Base-by-base conservation (phyloP, 495 filamentous ascomycete genomes). In the Parmelia sp. region DNA sequence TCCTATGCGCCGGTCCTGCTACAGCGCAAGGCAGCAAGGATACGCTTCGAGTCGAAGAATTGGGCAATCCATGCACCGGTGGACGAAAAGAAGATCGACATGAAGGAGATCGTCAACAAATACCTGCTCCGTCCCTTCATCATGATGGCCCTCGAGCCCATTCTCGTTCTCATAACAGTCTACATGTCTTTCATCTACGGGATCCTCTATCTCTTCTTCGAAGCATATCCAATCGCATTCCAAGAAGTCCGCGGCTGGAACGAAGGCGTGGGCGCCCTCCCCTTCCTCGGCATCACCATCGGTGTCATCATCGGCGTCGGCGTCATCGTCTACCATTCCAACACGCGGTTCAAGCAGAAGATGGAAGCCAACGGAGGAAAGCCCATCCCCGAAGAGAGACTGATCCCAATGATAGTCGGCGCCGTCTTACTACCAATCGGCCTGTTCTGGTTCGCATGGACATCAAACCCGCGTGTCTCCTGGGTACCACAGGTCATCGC, bases 381-480 rank as follows among this genome's bases (percentile, higher is more conserved):
- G 44, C 57, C 62, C 4, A 58, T 61, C 14, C 84, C 84, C 1
- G 83, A 84, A 69, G 74, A 77, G 55, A 74, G 84, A 3, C 74
- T 88, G 0, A 71, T 77, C 8, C 75, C 77, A 1, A 81, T 84
- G 73, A 77, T 85, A 40, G 49, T 79, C 12, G 84, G 83, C 1
- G 76, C 73, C 1, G 57, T 77, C 21, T 60, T 83, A 29, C 68
- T 85, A 3, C 83, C 83, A 1, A 72, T 76, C 25, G 82, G 82
- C 0, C 71, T 83, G 19, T 84, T 86, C 70, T 82, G 81, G 75
- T 83, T 82, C 65, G 83, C 74, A 5, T 87, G 83, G 83, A 83
- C 82, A 7, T 64, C 68, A 19, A 47, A 61, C 25, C 69, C 71
- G 0, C 39, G 65, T 14, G 71, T 72, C 36, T 66, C 62, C 7